A percentile compares a stretch with the other conserved stretches of the same genome.
Evolutionary conservation across 2,329 filamentous ascomycete genomes (phyloP).

Genomic region (Monilinia fructigena): DNA sequence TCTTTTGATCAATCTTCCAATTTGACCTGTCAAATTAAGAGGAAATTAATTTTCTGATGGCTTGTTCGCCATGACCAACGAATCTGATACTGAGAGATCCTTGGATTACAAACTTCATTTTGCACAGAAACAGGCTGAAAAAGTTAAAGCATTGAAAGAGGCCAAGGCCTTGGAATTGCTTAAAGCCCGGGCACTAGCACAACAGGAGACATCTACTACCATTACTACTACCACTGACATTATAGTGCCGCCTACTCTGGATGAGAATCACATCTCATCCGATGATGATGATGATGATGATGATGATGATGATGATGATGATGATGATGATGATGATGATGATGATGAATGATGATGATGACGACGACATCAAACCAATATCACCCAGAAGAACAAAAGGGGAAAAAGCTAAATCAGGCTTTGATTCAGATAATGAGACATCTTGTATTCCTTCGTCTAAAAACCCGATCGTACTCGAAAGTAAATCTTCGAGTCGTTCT

Average conservation of each 20-base stretch:
- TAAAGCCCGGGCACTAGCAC: neutral
- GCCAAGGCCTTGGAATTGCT: neutral
- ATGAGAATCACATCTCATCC: neutral
- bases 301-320: too few species aligned
- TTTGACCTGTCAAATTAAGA: neutral
- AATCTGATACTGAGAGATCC: neutral
- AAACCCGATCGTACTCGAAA: neutral
- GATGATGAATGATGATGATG: neutral
- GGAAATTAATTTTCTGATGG: neutral
- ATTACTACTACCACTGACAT: neutral
- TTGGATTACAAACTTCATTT: neutral
- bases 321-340: neutral
- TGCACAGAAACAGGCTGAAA: neutral
- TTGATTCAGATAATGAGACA: constrained; percentile 1
- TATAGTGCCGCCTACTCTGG: neutral
- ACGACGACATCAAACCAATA: neutral
- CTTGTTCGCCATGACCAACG: constrained; percentile 2
- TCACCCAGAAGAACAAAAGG: neutral
- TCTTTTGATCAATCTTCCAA: neutral
- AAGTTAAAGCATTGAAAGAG: neutral
- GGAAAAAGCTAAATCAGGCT: neutral
- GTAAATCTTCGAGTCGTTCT: neutral
- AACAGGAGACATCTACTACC: neutral
- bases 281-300: neutral
- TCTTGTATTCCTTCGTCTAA: neutral